Evolutionary conservation across 192 early-diverging fungal genomes (phyloP).

Genomic region (Chytriomyces sp.): DNA sequence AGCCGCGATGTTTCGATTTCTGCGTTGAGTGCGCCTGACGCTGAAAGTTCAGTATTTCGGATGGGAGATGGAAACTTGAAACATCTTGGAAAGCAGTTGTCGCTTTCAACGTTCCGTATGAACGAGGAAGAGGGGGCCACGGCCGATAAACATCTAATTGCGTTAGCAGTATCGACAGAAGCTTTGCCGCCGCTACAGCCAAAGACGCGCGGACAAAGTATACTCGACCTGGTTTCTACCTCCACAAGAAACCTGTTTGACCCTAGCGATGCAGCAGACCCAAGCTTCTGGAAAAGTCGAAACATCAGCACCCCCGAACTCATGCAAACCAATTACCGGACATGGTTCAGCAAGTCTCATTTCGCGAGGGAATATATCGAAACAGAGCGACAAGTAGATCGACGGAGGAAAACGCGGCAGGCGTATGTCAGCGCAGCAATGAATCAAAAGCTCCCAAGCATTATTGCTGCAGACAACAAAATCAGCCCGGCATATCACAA

Average conservation of each 20-base stretch:
- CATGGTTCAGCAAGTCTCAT: constrained; percentile 46
- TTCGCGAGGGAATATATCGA: constrained; percentile 22
- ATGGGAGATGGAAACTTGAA: too few species aligned
- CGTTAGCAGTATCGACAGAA: not conserved
- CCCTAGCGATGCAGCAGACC: not conserved
- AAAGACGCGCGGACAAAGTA: not conserved
- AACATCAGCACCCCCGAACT: constrained; percentile 19
- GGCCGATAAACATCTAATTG: not conserved
- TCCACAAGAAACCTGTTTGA: not conserved
- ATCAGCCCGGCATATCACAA: constrained; percentile 11
- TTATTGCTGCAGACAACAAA: not conserved
- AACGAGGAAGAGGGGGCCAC: not conserved
- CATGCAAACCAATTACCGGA: constrained; percentile 29
- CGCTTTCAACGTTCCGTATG: not conserved
- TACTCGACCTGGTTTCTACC: not conserved
- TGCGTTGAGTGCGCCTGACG: not conserved
- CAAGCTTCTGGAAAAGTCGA: constrained; percentile 4
- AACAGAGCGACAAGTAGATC: constrained; percentile 1
- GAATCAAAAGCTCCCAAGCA: not conserved
- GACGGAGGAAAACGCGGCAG: not conserved
- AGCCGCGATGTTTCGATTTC: not conserved
- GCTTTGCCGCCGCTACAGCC: not conserved
- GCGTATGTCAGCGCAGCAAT: not conserved
- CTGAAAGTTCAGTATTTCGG: too few species aligned
- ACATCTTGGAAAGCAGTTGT: not conserved